Evolutionary conservation across 257 asterid genomes (phyloP), one percentile per base, ranked within the genome.

Genomic region (Leptodermis oblonga): DNA sequence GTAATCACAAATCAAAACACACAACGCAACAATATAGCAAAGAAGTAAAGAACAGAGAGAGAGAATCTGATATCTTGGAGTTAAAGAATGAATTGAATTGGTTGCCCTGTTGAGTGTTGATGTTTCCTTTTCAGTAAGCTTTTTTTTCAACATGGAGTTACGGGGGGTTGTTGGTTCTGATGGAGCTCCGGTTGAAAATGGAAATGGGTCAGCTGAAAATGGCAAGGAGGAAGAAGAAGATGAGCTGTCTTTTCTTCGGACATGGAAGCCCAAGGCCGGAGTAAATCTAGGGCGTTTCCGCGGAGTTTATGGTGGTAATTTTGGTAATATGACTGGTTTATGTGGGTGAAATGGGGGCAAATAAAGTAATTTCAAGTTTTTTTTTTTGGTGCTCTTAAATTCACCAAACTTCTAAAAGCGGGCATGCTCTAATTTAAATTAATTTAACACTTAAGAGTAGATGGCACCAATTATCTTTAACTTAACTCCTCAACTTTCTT

Each of bases 21-120:
- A n/a, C n/a, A n/a, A n/a, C n/a, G n/a, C n/a, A n/a, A n/a, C n/a
- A n/a, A n/a, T n/a, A n/a, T 3, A 51, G 5, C 25, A 51, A 25
- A 13, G 55, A 41, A 9, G 45, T 4, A 39, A 39, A 39, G 12
- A n/a, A n/a, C n/a, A n/a, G n/a, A n/a, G n/a, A n/a, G n/a, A n/a
- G n/a, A n/a, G n/a, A 51, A 23, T 23, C 39, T 71, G 83, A 79
- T 85, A 70, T 68, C 95, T 88, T 88, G 12, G 82, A 81, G 72
- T 67, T 80, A 78, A 86, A 86, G 95, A 79, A 80, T 82, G 78
- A 74, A 77, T 73, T 41, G 63, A 79, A 76, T 79, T n/a, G n/a
- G n/a, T n/a, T n/a, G n/a, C n/a, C n/a, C n/a, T n/a, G n/a, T n/a
- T 53, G 41, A 60, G 51, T 11, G 36, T 3, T 31, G 45, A 59